Base-by-base conservation (phyloP, 129 eudicot species). In the Erigeron canadensis region DNA sequence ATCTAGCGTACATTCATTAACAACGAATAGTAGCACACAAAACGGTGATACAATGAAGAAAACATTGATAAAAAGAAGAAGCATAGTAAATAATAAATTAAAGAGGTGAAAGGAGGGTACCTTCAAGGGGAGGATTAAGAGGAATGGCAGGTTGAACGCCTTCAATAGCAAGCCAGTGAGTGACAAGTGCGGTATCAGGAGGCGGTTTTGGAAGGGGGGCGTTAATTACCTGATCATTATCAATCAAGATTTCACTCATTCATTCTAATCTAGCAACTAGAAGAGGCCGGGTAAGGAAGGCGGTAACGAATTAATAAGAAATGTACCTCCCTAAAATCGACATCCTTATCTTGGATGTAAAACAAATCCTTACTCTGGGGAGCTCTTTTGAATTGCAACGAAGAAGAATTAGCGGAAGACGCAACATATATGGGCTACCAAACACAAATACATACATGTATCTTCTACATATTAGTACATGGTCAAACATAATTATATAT, bases 71-170 rank as follows among this genome's bases (percentile, higher is more conserved):
- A 28, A 28, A n/a, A n/a, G n/a, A n/a, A 51, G 8, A 17, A 42
- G 16, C n/a, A 28, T 11, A 42, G 6, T 48, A 28, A 56, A 40
- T 38, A 21, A 83, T 34, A n/a, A 46, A 11, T 17, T 23, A 13
- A 15, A 21, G 21, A 53, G 8, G 2, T 53, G 23, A 22, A 53
- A n/a, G 22, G 18, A 19, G 22, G 9, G 69, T 70, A 86, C 97
- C 97, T 84, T 95, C 96, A 43, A 79, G 75, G 19, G 91, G 88
- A 78, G 91, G 85, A 72, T 90, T 90, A 81, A 86, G 97, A 18
- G 97, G 91, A 77, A 86, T 86, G 9, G 96, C 88, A 81, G 99
- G 99, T 57, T 90, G 97, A 70, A 95, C 91, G 17, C 97, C 99
- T 81, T 95, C 99, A 75, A 95, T 78, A 43, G 99, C 97, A 73